Conservation (phyloP, 2,329 filamentous ascomycete genomes). For the Tolypocladium cylindrosporum region DNA sequence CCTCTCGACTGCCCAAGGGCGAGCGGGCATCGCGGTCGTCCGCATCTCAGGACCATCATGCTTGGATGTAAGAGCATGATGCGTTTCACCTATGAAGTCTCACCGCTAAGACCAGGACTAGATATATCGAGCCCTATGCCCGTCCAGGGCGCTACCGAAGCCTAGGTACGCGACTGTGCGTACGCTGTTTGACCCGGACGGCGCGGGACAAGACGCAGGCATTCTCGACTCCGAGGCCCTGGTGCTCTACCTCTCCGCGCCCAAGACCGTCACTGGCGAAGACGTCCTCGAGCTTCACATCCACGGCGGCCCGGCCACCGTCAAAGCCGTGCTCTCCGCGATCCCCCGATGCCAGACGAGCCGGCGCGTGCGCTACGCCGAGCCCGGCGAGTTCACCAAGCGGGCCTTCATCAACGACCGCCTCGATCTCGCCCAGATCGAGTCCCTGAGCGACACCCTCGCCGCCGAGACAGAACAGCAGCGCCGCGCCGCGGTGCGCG, state of each 20-base stretch:
- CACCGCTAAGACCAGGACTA: constrained; percentile 12
- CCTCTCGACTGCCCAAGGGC: constrained; percentile 74
- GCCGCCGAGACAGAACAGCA: constrained; percentile 83
- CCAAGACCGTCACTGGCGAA: constrained; percentile 81
- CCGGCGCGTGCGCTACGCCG: constrained; percentile 65
- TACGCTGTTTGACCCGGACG: constrained; percentile 51
- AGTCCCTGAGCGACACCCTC: constrained; percentile 53
- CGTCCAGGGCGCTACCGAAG: constrained; percentile 30
- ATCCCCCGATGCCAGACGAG: constrained; percentile 45
- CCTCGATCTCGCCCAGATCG: constrained; percentile 77
- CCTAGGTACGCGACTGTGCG: constrained; percentile 60
- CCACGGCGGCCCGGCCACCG: constrained; percentile 84
- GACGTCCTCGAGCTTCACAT: constrained; percentile 88
- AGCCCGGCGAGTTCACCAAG: constrained; percentile 90
- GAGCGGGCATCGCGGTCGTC: constrained; percentile 83
- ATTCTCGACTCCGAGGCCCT: constrained; percentile 72
- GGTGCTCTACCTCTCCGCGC: constrained; percentile 71
- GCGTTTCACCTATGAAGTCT: constrained; percentile 5
- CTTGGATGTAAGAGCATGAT: constrained; percentile 40
- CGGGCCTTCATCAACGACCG: constrained; percentile 82
- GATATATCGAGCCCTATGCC: constrained; percentile 43
- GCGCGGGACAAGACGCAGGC: constrained; percentile 21
- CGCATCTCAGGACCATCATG: constrained; percentile 76
- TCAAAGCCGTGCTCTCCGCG: constrained; percentile 74
- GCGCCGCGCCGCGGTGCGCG: constrained; percentile 73